Conservation (phyloP, 2,329 filamentous ascomycete genomes). For the Ceratocystis diversiconidia region DNA sequence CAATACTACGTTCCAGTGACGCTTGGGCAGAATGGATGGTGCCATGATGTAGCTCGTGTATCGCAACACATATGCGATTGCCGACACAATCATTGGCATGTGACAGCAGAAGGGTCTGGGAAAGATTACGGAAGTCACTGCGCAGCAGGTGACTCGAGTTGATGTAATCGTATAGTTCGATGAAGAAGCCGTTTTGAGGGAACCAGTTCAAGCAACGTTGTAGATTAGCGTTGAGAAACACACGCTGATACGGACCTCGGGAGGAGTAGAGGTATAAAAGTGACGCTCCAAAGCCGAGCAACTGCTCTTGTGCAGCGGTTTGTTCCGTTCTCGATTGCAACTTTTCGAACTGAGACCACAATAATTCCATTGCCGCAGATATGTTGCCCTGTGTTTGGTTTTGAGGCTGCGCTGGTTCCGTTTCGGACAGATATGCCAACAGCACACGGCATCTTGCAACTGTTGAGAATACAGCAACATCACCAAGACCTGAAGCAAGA, state of each 20-base stretch:
- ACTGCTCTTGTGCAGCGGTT: conserved; percentile 39
- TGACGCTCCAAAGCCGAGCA: conserved; percentile 53
- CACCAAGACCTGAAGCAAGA: conserved; percentile 38
- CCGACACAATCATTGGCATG: conserved; percentile 29
- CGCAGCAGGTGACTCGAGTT: conserved; percentile 58
- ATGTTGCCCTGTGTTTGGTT: conserved; percentile 42
- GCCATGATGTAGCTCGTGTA: conserved; percentile 35
- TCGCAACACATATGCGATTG: conserved; percentile 36
- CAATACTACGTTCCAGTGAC: conserved; percentile 39
- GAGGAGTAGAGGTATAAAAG: conserved; percentile 51
- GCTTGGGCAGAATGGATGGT: conserved; percentile 36
- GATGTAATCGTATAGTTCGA: conserved; percentile 58
- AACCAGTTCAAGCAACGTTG: conserved; percentile 47
- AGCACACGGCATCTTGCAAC: conserved; percentile 50
- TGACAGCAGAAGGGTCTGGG: conserved; percentile 38
- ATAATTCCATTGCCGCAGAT: conserved; percentile 32
- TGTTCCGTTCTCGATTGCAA: conserved; percentile 27
- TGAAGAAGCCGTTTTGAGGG: conserved; percentile 62
- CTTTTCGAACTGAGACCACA: conserved; percentile 31
- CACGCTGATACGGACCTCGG: conserved; percentile 50
- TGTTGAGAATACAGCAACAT: conserved; percentile 35
- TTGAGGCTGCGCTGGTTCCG: conserved; percentile 30
- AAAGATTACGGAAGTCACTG: conserved; percentile 57
- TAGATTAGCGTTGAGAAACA: conserved; percentile 48
- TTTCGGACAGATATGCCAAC: conserved; percentile 48